Evolutionary conservation across 768 basidiomycete species (phyloP).

Genomic region (Collybia mongolica): DNA sequence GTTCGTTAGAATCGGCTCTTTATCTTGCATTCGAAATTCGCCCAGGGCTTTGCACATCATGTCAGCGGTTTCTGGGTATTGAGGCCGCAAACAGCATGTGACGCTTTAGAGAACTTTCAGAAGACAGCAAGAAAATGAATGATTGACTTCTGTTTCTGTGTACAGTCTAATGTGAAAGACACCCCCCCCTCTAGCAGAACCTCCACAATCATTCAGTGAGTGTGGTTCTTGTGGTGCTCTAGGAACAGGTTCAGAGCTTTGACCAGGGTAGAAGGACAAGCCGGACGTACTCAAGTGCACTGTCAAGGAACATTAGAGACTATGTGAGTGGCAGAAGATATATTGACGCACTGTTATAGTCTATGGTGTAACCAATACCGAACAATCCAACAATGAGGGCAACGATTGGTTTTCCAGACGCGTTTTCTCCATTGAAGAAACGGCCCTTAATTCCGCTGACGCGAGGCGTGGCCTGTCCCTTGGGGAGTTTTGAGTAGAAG

Average conservation of each 20-base stretch:
- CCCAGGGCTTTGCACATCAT: no score
- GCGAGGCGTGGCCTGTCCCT: slow-evolving; percentile 69
- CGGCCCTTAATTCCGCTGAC: slow-evolving; percentile 73
- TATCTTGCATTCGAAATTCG: no score
- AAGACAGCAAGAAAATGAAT: not conserved
- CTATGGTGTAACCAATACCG: slow-evolving; percentile 80
- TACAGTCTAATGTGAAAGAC: slow-evolving; percentile 12
- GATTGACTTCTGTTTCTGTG: slow-evolving; percentile 1
- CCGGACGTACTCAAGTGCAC: slow-evolving; percentile 79
- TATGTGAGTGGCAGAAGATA: slow-evolving; percentile 7
- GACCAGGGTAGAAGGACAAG: not conserved
- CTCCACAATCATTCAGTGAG: slow-evolving; percentile 49
- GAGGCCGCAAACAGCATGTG: no score
- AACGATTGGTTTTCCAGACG: slow-evolving; percentile 68
- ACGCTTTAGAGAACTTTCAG: not conserved
- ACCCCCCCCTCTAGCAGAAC: slow-evolving; percentile 6
- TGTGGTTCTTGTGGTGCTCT: slow-evolving; percentile 92
- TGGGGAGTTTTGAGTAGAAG: slow-evolving; percentile 96
- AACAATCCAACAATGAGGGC: slow-evolving; percentile 66
- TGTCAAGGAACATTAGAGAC: slow-evolving; percentile 24
- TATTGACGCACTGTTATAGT: slow-evolving; percentile 79
- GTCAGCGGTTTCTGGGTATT: no score
- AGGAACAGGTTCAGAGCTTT: slow-evolving; percentile 21
- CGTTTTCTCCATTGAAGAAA: slow-evolving; percentile 86
- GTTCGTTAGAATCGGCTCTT: no score